Evolutionary conservation across 345 rosid species (phyloP).

Genomic region (Odontarrhena argentea): DNA sequence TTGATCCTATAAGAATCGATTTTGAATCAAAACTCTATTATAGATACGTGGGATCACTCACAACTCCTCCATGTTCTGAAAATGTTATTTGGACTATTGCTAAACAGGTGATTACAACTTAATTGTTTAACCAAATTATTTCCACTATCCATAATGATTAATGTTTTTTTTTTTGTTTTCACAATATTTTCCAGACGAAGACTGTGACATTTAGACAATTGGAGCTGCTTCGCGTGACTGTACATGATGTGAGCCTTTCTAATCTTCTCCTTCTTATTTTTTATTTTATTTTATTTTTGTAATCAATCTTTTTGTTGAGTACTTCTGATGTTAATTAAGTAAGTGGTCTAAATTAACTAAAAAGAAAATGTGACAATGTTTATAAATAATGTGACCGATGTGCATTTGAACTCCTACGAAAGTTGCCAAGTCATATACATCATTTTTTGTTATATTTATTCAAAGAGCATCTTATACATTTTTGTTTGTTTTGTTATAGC

Average conservation of each 20-base stretch:
- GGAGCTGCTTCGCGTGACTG: conserved; percentile 34
- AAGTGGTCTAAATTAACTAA: neutral
- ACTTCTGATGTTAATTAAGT: neutral
- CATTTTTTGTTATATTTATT: too few relatives aligned
- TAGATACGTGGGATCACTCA: conserved; percentile 86
- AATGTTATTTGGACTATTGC: conserved; percentile 72
- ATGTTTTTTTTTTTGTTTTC: neutral
- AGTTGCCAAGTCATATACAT: neutral
- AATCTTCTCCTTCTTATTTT: neutral
- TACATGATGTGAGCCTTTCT: conserved; percentile 35
- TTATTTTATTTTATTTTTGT: too few relatives aligned
- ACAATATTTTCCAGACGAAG: conserved; percentile 4
- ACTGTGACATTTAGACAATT: conserved; percentile 32
- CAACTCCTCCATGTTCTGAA: conserved; percentile 83
- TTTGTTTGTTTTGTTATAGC: neutral
- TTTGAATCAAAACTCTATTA: conserved; percentile 61
- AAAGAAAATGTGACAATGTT: neutral
- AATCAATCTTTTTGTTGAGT: neutral
- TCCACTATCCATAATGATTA: neutral
- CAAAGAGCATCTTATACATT: too few relatives aligned
- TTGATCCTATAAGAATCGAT: conserved; percentile 55
- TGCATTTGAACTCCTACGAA: neutral
- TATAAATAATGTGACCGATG: neutral
- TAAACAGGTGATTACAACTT: conserved; percentile 48
- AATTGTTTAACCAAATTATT: neutral